Base-by-base conservation (phyloP, 176 grass and related monocot genomes). In the Rhynchospora pubera region DNA sequence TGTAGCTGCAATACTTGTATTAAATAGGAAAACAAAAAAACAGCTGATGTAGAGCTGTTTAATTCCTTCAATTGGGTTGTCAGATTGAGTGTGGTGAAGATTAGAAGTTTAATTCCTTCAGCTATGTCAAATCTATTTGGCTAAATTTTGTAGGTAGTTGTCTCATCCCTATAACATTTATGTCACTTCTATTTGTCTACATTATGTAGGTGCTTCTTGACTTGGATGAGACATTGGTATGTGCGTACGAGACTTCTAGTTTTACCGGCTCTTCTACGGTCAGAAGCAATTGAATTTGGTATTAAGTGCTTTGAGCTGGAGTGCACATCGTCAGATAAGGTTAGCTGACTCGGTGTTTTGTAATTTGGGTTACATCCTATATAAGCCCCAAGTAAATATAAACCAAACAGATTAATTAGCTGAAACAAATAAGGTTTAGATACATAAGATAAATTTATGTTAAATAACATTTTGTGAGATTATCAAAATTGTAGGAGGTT, bases 171-270 rank as follows among this genome's bases (percentile, higher is more conserved):
- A 42, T 66, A 66, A 18, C 34, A 52, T 67, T 67, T 45, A 84
- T 62, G 81, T 60, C 87, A 61, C 83, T 80, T 76, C 62, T 50
- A 87, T 42, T 63, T 79, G 22, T 8, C 5, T 53, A 83, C 23
- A 80, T 70, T 89, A 14, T 89, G 84, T 70, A 99, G 97, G 88
- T 99, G 69, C 93, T 99, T 78, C 92, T 99, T 73, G 97, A 99
- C 73, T 87, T 99, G 89, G 97, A 99, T 46, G 93, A 99, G 88
- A 99, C 97, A 85, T 86, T 99, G 90, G 93, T 99, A 84, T 99
- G 93, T 83, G 97, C 97, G 4, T 99, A 99, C 64, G 97, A 99
- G n/a, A 90, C 97, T n/a, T n/a, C n/a, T n/a, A n/a, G n/a, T n/a
- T n/a, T n/a, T n/a, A n/a, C n/a, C n/a, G n/a, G n/a, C n/a, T n/a